Base-by-base conservation (phyloP, 805 yeast species). In the Saccharomycopsis amapae region DNA sequence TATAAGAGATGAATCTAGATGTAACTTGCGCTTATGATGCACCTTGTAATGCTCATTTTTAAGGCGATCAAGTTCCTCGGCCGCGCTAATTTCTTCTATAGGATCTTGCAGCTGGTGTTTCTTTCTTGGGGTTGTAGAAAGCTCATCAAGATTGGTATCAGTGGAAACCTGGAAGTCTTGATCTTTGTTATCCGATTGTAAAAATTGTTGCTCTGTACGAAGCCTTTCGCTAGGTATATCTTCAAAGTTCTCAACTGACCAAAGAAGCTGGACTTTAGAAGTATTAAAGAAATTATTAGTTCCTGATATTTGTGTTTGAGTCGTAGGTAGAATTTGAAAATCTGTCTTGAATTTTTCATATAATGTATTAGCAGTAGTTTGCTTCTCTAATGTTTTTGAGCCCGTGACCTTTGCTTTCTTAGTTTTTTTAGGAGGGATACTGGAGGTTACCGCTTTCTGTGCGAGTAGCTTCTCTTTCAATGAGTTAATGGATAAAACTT, bases 191-290 rank as follows among this genome's bases (percentile, higher is more conserved):
- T n/a, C n/a, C n/a, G n/a, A n/a, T n/a, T n/a, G n/a, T n/a, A n/a
- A n/a, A n/a, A n/a, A n/a, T n/a, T n/a, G n/a, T n/a, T n/a, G n/a
- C n/a, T n/a, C n/a, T n/a, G n/a, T n/a, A n/a, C n/a, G n/a, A n/a
- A n/a, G n/a, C 46, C 62, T 62, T 35, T 76, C 71, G 30, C 78
- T 81, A 0, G 87, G 90, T 3, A 82, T 76, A 18, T 76, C 73
- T 10, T 62, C 53, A 49, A 73, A 79, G 4, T 64, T 59, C 5
- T 69, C 72, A 18, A 74, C 65, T 13, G 81, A 72, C 87, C 88
- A 81, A 53, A 80, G 85, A 35, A 76, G 65, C 19, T 61, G 58
- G 2, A 75, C 67, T 17, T 63, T 63, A 1, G 79, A 64, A 2
- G 58, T 58, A 48, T 73, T 70, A 57, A 81, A 77, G 51, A 73